Percentiles rank a stretch among this genome's conserved stretches.
phyloP scores from a whole-genome alignment of 345 rosid species.

The Citrus mangshanensis region DNA sequence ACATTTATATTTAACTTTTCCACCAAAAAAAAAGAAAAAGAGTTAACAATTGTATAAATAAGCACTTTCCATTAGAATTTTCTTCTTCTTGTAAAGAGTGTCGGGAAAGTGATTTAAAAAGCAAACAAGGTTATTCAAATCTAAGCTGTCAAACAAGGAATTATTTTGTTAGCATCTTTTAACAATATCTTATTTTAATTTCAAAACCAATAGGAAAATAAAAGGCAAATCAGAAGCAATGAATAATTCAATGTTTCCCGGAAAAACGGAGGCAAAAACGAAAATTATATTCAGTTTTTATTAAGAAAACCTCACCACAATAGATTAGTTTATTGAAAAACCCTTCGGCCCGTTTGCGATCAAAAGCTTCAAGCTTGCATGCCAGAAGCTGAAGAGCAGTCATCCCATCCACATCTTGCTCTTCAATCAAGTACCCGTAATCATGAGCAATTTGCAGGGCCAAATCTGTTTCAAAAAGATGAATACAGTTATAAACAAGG shows the following conservation, averaged over 20 bases:
- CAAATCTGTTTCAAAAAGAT: neutral
- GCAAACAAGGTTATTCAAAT: no score
- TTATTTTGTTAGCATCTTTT: no score
- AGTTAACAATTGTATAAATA: neutral
- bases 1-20: neutral
- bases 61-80: neutral
- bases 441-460: slow-evolving; percentile 4
- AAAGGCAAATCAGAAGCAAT: no score
- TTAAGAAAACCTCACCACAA: neutral
- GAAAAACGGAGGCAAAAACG: no score
- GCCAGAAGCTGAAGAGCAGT: slow-evolving; percentile 20
- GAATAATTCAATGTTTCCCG: neutral
- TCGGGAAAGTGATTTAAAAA: no score
- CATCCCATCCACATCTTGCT: slow-evolving; percentile 8
- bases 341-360: neutral
- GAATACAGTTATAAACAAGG: neutral
- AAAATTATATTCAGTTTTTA: neutral
- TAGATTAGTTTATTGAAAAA: neutral
- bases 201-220: no score
- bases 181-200: no score
- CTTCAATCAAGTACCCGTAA: neutral
- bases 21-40: neutral
- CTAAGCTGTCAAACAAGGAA: no score
- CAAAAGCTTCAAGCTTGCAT: slow-evolving; percentile 9
- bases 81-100: neutral